Conservation (phyloP, 108 stramenopile genomes). For the Conticribra guillardii region DNA sequence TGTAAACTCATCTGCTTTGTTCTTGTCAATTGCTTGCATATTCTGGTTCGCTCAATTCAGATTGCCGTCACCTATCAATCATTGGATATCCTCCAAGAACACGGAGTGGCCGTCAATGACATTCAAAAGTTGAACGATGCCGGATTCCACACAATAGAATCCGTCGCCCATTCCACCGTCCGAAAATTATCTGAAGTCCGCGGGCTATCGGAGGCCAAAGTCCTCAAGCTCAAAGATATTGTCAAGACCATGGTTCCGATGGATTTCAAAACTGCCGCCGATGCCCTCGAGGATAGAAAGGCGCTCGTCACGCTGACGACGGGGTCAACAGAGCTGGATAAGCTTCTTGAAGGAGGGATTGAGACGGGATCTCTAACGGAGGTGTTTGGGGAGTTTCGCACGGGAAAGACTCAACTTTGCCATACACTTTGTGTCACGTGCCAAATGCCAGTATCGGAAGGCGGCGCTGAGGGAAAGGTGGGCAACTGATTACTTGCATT, state of each 20-base stretch:
- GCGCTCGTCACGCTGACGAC: slow-evolving; percentile 90
- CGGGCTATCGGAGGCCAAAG: slow-evolving; percentile 95
- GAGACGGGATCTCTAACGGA: slow-evolving; percentile 99
- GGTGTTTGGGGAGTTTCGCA: slow-evolving; percentile 96
- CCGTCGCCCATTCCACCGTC: slow-evolving; percentile 94
- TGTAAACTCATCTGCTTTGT: too few relatives aligned
- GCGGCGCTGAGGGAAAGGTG: slow-evolving; percentile 95
- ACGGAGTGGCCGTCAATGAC: slow-evolving; percentile 96
- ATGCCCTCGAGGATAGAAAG: slow-evolving; percentile 92
- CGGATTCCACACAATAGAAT: slow-evolving; percentile 97
- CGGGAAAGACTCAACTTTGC: slow-evolving; percentile 99
- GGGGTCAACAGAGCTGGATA: slow-evolving; percentile 96
- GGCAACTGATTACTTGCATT: background rate
- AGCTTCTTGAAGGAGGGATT: slow-evolving; percentile 96
- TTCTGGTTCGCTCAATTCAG: slow-evolving; percentile 37
- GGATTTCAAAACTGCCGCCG: slow-evolving; percentile 97
- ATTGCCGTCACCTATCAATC: slow-evolving; percentile 64
- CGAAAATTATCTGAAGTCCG: slow-evolving; percentile 96
- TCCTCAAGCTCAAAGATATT: slow-evolving; percentile 94
- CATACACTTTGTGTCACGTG: slow-evolving; percentile 99
- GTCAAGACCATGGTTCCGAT: slow-evolving; percentile 94
- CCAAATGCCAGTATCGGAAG: slow-evolving; percentile 96
- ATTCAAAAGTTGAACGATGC: slow-evolving; percentile 95
- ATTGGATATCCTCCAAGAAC: slow-evolving; percentile 87
- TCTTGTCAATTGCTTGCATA: too few relatives aligned